These are phyloP conservation scores for Corymbia citriodora DNA, from an alignment of 441 rosid species.

Conservation along the genomic window DNA sequence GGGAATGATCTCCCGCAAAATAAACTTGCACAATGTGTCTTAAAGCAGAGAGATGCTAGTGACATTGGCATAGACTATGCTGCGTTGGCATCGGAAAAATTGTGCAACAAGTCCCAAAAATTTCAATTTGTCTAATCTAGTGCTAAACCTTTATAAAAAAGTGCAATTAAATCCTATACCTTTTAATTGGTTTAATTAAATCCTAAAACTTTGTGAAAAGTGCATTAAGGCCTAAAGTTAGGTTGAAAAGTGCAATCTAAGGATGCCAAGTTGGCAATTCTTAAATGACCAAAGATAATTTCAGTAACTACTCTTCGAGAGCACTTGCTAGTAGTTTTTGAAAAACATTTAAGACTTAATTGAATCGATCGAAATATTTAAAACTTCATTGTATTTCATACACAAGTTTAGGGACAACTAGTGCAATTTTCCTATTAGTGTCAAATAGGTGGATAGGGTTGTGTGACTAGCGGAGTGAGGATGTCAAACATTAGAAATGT, in stretches of 20 bases:
- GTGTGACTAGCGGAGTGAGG: background rate
- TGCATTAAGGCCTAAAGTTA: background rate
- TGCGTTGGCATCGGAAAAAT: background rate
- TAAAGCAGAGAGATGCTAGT: background rate
- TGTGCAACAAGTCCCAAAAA: background rate
- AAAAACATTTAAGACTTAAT: too few species aligned
- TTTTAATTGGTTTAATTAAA: too few species aligned
- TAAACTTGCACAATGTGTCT: background rate
- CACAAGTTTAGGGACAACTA: too few species aligned
- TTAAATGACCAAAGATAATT: background rate
- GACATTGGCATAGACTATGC: background rate
- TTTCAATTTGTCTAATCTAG: too few species aligned
- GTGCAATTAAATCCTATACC: accelerated
- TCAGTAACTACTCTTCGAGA: background rate
- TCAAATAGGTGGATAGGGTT: background rate
- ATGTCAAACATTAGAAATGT: background rate
- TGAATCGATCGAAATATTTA: too few species aligned
- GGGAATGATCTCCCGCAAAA: background rate
- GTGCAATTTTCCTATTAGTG: accelerated
- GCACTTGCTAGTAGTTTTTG: background rate
- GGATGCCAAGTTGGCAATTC: background rate
- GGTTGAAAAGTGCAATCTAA: background rate
- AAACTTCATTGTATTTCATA: background rate
- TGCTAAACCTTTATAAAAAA: too few species aligned
- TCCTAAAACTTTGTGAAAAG: too few species aligned